A percentile compares a stretch with the other conserved stretches of the same genome.
These are phyloP conservation scores for Guillardia theta DNA, from an alignment of 78 protist genomes.

Conservation along the genomic window DNA sequence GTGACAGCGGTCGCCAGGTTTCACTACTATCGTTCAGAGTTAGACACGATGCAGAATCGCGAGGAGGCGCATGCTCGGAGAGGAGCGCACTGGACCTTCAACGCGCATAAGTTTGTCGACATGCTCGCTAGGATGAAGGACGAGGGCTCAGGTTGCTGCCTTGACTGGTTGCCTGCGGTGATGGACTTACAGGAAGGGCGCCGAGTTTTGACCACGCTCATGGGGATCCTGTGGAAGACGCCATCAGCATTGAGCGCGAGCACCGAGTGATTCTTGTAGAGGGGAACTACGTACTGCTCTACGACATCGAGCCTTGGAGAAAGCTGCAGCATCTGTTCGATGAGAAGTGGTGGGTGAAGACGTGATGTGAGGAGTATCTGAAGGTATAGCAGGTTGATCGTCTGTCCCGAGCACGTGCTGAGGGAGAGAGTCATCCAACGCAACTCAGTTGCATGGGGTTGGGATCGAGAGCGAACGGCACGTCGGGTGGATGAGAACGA, in stretches of 20 bases:
- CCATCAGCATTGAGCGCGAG: not conserved
- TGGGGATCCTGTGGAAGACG: slow-evolving; percentile 26
- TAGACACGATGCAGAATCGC: not conserved
- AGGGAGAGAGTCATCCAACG: not conserved
- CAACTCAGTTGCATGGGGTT: not conserved
- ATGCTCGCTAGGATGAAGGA: not conserved
- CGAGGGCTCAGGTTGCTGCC: not conserved
- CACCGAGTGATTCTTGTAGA: not conserved
- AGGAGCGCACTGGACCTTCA: not conserved
- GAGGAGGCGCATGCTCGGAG: not conserved
- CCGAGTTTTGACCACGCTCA: slow-evolving; percentile 3
- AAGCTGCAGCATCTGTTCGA: not conserved
- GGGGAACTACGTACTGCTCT: not conserved
- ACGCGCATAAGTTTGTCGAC: not conserved
- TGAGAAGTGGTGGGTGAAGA: not conserved
- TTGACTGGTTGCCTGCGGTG: no score
- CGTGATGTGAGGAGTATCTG: not conserved
- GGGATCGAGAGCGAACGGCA: not conserved
- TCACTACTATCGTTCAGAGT: not conserved
- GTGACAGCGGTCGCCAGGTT: not conserved
- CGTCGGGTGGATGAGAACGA: not conserved
- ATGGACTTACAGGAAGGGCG: no score
- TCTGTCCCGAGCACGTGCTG: not conserved
- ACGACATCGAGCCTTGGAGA: not conserved
- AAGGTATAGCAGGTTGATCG: not conserved